Conservation (phyloP, 2,329 filamentous ascomycete genomes). For the Botryosphaeria dothidea region DNA sequence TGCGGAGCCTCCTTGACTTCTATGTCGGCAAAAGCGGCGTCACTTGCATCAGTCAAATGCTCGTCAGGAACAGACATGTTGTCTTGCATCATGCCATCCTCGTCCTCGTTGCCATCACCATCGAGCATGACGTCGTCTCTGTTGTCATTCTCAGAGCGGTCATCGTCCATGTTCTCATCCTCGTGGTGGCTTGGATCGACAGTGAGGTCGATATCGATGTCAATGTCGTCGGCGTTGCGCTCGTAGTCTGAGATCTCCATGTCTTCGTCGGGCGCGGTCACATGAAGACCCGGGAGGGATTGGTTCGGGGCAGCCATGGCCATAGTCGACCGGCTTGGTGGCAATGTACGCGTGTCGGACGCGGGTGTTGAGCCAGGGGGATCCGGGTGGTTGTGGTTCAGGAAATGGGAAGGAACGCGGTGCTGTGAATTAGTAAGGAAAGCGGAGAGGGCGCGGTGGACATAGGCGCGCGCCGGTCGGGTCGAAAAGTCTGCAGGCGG, state of each 20-base stretch:
- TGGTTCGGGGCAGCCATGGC: slow-evolving; percentile 19
- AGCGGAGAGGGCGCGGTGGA: slow-evolving; percentile 1
- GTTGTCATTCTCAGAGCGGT: slow-evolving; percentile 27
- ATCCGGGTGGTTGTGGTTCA: not conserved
- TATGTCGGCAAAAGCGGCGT: slow-evolving; percentile 19
- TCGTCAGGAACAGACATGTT: slow-evolving; percentile 20
- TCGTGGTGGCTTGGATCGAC: slow-evolving; percentile 27
- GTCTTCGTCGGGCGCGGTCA: slow-evolving; percentile 47
- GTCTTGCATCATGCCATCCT: slow-evolving; percentile 21
- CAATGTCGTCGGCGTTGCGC: slow-evolving; percentile 52
- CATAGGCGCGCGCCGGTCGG: slow-evolving; percentile 3
- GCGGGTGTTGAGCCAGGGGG: not conserved
- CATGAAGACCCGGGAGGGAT: slow-evolving; percentile 27
- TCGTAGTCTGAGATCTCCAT: slow-evolving; percentile 58
- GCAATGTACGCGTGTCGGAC: not conserved
- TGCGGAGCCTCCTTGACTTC: slow-evolving; percentile 14
- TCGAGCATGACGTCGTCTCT: slow-evolving; percentile 42
- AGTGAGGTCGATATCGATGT: slow-evolving; percentile 60
- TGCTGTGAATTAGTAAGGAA: slow-evolving; percentile 18
- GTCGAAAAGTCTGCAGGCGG: not conserved
- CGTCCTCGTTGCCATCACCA: slow-evolving; percentile 26
- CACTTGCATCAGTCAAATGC: slow-evolving; percentile 23
- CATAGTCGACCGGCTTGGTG: slow-evolving; percentile 5
- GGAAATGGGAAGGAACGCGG: not conserved
- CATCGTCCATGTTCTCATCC: slow-evolving; percentile 61